A percentile compares a stretch with the other conserved stretches of the same genome.
phyloP scores from a whole-genome alignment of 495 filamentous ascomycete species.

The Aspergillus saccharolyticus region DNA sequence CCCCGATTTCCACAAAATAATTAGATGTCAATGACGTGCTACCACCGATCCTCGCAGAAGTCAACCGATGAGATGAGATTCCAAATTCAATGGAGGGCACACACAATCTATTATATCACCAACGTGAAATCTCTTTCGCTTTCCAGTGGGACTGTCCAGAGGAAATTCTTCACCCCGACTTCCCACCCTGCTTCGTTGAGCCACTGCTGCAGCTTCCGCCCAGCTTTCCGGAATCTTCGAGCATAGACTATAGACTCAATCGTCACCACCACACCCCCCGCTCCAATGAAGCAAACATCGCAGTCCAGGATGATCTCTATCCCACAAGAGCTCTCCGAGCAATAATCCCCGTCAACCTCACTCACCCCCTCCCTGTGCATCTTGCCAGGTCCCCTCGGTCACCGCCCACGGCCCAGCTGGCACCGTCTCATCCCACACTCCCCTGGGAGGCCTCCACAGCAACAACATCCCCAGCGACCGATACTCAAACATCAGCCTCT shows the following conservation, averaged over 20 bases:
- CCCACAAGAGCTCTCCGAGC: too few relatives aligned
- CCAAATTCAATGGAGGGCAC: too few relatives aligned
- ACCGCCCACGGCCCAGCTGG: conserved; percentile 7
- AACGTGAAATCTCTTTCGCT: neutral
- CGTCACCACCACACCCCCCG: neutral
- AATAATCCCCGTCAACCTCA: too few relatives aligned
- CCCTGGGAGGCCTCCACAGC: conserved; percentile 29
- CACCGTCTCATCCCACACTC: conserved; percentile 24
- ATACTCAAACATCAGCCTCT: conserved; percentile 23
- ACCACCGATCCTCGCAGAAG: neutral
- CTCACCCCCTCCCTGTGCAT: too few relatives aligned
- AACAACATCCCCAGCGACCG: conserved; percentile 21
- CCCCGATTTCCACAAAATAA: neutral
- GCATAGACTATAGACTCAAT: neutral
- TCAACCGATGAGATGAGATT: neutral
- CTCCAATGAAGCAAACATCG: too few relatives aligned
- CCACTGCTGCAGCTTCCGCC: neutral
- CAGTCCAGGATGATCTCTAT: too few relatives aligned
- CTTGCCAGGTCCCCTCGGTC: neutral
- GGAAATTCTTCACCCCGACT: neutral
- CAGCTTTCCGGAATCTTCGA: neutral
- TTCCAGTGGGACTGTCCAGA: neutral
- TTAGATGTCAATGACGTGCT: neutral
- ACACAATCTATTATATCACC: neutral
- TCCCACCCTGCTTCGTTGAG: neutral